Conservation (phyloP, 306 rosid species). For the Acacia confusa region DNA sequence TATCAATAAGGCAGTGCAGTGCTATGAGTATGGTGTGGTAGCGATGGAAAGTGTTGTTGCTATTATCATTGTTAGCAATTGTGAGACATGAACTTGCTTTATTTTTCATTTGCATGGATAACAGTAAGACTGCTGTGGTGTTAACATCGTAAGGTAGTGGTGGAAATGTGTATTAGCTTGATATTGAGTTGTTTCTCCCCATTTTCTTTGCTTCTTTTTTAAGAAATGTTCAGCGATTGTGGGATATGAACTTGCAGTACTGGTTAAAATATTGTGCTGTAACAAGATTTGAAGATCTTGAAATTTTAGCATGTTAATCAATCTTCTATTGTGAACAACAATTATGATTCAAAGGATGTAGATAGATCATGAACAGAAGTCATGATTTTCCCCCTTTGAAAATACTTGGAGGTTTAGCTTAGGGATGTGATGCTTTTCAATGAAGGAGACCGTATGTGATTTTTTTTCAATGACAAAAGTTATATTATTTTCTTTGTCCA, state of each 20-base stretch:
- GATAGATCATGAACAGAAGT: background rate
- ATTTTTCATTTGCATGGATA: background rate
- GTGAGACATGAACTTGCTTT: background rate
- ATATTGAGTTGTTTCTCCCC: background rate
- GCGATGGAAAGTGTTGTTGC: background rate
- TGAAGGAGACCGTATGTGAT: background rate
- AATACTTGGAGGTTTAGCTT: background rate
- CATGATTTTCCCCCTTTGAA: background rate
- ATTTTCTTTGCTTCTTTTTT: too few species aligned
- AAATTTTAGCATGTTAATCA: background rate
- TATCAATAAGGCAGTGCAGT: conserved; percentile 9
- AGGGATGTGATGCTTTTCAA: background rate
- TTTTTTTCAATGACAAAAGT: background rate
- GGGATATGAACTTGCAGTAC: background rate
- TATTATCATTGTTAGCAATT: background rate
- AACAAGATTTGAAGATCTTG: background rate
- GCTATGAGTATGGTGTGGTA: conserved; percentile 2
- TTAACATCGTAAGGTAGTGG: background rate
- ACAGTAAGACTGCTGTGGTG: background rate
- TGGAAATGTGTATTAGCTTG: conserved; percentile 15
- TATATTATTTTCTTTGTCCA: background rate
- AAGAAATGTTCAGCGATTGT: background rate
- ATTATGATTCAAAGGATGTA: background rate
- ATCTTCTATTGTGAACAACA: background rate
- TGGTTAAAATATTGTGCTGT: background rate